Evolutionary conservation across 2,329 filamentous ascomycete species (phyloP).

Genomic region (Ophiostoma novo-ulmi): DNA sequence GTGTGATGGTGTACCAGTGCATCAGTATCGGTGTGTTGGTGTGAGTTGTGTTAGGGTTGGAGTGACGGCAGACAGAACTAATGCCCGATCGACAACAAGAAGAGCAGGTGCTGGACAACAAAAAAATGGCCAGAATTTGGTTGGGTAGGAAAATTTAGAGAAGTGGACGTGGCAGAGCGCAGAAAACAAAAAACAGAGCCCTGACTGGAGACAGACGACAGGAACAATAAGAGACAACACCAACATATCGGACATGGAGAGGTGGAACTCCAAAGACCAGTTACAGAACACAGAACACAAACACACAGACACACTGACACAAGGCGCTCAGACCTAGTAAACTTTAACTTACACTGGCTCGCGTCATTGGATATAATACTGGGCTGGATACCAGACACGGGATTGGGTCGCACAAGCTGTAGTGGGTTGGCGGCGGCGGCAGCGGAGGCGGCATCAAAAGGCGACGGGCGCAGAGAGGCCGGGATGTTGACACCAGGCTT

Average conservation of each 20-base stretch:
- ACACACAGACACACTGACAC: background rate
- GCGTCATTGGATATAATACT: constrained; percentile 56
- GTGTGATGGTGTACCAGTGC: constrained; percentile 65
- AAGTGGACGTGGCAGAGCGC: constrained; percentile 3
- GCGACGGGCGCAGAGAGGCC: constrained; percentile 38
- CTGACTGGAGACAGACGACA: background rate
- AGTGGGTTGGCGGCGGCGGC: constrained; percentile 43
- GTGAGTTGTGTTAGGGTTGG: background rate
- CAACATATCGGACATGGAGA: background rate
- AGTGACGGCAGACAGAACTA: background rate
- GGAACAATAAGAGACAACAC: background rate
- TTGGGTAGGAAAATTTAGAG: background rate
- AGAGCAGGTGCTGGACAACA: background rate
- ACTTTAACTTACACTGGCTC: constrained; percentile 62
- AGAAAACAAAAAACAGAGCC: background rate
- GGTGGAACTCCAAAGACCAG: background rate
- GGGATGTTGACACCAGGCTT: constrained; percentile 30
- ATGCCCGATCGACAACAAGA: background rate
- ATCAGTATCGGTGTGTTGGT: background rate
- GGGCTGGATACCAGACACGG: constrained; percentile 62
- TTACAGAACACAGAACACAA: background rate
- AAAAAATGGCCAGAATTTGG: background rate
- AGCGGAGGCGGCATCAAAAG: constrained; percentile 34
- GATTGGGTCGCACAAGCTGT: constrained; percentile 66
- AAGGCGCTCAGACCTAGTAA: constrained; percentile 12